Base-by-base conservation (phyloP, 768 basidiomycete species). In the Boletus barrowsii region DNA sequence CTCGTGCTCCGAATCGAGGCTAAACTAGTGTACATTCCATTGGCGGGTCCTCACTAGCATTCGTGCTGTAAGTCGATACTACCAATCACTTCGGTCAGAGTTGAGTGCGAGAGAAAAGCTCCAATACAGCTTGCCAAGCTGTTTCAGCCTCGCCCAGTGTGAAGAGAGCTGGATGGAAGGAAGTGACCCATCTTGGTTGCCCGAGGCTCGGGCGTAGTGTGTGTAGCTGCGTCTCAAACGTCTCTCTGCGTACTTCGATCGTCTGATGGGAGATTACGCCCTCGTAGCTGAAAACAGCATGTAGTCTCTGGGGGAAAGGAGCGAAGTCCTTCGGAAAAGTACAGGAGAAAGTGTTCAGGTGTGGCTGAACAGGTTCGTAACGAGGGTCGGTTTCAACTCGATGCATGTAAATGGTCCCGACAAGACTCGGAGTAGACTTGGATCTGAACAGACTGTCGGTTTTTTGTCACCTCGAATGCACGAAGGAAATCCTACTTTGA, bases 351-450 rank as follows among this genome's bases (percentile, higher is more conserved):
- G 29, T 5, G 18, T 56, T 9, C 36, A 65, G 17, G 5, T 65
- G 49, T 1, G 3, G 2, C 11, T 57, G 56, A 11, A 64, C 5
- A 2, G 11, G 0, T 5, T 29, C 13, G 9, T 1, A 0, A 2
- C 0, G 0, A 11, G 48, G 55, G 22, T 53, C 22, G 6, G 8
- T 36, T 24, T 53, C 63, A 18, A 65, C 3, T 35, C 45, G 45
- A 45, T 59, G 53, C 57, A 62, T 8, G 39, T 64, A 64, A 18
- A 64, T 57, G n/a, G 10, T 53, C 33, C 63, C 63, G 0, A 26
- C 13, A 18, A 30, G 43, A 14, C 26, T 26, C 26, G 26, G 26
- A 8, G 53, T 52, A 26, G 54, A 53, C 32, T 6, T 55, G 17
- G 20, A 53, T 42, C 63, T 64, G 24, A 32, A 47, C 30, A 46